These are phyloP conservation scores for Botrytis squamosa DNA, from an alignment of 2,329 filamentous ascomycete genomes.

Conservation along the genomic window DNA sequence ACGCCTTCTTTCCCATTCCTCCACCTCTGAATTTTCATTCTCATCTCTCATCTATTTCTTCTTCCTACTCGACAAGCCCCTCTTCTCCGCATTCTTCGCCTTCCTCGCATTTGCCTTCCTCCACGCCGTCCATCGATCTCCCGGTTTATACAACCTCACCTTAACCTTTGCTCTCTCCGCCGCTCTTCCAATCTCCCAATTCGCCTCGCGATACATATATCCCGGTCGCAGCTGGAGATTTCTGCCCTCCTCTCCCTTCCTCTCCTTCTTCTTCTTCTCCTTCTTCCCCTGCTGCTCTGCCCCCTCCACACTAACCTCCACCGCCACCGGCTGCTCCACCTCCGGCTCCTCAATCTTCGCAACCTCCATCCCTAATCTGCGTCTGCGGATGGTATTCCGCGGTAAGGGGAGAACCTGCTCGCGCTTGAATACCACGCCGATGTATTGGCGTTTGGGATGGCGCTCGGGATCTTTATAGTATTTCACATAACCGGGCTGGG, in stretches of 20 bases:
- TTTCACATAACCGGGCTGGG: slow-evolving; percentile 84
- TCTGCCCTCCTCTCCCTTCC: slow-evolving; percentile 40
- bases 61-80: slow-evolving; percentile 48
- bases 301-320: slow-evolving; percentile 21
- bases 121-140: slow-evolving; percentile 61
- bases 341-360: slow-evolving; percentile 44
- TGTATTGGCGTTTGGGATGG: slow-evolving; percentile 89
- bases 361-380: slow-evolving; percentile 72
- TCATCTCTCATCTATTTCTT: slow-evolving; percentile 20
- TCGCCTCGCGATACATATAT: slow-evolving; percentile 64
- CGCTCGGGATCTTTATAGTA: slow-evolving; percentile 87
- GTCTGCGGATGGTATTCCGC: slow-evolving; percentile 67
- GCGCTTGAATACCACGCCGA: slow-evolving; percentile 86
- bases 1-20: neutral
- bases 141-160: slow-evolving; percentile 56
- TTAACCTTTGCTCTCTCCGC: slow-evolving; percentile 59
- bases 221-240: slow-evolving; percentile 50
- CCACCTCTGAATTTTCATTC: neutral
- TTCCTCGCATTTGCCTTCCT: slow-evolving; percentile 54
- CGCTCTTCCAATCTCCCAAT: slow-evolving; percentile 65
- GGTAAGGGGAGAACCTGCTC: slow-evolving; percentile 77
- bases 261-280: slow-evolving; percentile 27
- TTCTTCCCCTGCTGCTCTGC: slow-evolving; percentile 22
- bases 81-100: slow-evolving; percentile 52
- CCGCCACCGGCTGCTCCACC: neutral